Percentiles rank a stretch among this genome's conserved stretches.
Evolutionary conservation across 371 early-diverging fungal genomes (phyloP).

Genomic region (Enterospora canceri): DNA sequence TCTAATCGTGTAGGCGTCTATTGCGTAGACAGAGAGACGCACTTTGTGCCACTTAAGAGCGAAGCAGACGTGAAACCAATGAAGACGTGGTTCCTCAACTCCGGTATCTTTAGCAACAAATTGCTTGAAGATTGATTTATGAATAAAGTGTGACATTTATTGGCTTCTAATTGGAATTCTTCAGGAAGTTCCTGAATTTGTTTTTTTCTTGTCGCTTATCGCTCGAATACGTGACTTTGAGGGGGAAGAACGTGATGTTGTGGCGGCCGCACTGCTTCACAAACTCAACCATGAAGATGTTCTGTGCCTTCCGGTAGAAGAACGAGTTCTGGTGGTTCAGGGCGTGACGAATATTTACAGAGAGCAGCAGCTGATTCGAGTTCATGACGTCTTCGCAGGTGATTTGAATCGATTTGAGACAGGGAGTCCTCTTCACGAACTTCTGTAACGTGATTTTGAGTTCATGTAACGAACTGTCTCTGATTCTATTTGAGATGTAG

Average conservation of each 20-base stretch:
- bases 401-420: constrained; percentile 25
- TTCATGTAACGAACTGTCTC: constrained; percentile 6
- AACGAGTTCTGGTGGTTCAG: constrained; percentile 57
- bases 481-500: constrained; percentile 22
- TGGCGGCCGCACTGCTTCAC: background rate
- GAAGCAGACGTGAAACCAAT: background rate
- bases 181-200: background rate
- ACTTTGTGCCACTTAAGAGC: too few species aligned
- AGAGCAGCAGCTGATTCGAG: constrained; percentile 23
- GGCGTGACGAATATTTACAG: constrained; percentile 46
- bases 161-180: background rate
- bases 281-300: constrained; percentile 47
- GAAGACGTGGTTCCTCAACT: background rate
- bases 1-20: too few species aligned
- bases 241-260: background rate
- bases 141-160: background rate
- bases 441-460: constrained; percentile 25
- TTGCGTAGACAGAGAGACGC: too few species aligned
- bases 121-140: background rate
- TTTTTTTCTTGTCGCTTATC: background rate
- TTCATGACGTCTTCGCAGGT: constrained; percentile 21
- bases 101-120: background rate
- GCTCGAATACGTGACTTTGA: background rate
- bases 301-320: constrained; percentile 53
- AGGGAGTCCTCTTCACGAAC: constrained; percentile 29